A percentile compares a stretch with the other conserved stretches of the same genome.
phyloP scores from a whole-genome alignment of 768 basidiomycete genomes.

The Scleroderma bovista region DNA sequence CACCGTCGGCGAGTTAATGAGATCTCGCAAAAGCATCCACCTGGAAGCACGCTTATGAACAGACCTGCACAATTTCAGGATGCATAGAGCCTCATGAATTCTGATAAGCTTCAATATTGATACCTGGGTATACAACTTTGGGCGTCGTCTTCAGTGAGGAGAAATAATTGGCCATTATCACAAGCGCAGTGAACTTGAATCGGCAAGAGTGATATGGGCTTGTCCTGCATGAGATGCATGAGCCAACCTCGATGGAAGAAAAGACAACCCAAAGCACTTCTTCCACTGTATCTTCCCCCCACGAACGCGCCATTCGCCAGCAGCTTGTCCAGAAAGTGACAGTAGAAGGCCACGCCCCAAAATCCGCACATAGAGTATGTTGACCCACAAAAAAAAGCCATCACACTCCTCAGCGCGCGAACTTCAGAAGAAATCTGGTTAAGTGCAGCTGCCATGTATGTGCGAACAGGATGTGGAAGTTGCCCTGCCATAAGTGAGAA shows the following conservation, averaged over 20 bases:
- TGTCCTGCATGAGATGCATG: slow-evolving; percentile 47
- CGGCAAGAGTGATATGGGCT: slow-evolving; percentile 86
- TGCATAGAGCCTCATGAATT: slow-evolving; percentile 34
- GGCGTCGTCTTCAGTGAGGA: slow-evolving; percentile 56
- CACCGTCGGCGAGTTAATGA: too few species aligned
- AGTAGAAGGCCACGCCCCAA: slow-evolving; percentile 90
- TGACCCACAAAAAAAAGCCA: slow-evolving; percentile 94
- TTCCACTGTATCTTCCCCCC: slow-evolving; percentile 40
- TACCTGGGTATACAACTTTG: slow-evolving; percentile 91
- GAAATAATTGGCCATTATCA: slow-evolving; percentile 76
- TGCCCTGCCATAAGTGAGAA: slow-evolving; percentile 75
- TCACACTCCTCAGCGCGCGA: slow-evolving; percentile 50
- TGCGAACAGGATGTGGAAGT: slow-evolving; percentile 85
- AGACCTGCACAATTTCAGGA: slow-evolving; percentile 47
- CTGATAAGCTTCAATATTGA: slow-evolving; percentile 75
- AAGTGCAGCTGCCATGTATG: slow-evolving; percentile 87
- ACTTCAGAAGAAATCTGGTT: slow-evolving; percentile 53
- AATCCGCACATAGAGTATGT: slow-evolving; percentile 72
- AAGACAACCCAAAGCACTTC: slow-evolving; percentile 41
- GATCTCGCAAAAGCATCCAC: too few species aligned
- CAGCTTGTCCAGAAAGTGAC: slow-evolving; percentile 96
- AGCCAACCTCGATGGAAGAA: background rate
- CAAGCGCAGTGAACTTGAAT: slow-evolving; percentile 81
- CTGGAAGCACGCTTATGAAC: slow-evolving; percentile 47
- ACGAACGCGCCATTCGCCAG: slow-evolving; percentile 65